These are phyloP conservation scores for Chalaropsis ovoidea DNA, from an alignment of 2,329 filamentous ascomycete genomes.

Conservation along the genomic window DNA sequence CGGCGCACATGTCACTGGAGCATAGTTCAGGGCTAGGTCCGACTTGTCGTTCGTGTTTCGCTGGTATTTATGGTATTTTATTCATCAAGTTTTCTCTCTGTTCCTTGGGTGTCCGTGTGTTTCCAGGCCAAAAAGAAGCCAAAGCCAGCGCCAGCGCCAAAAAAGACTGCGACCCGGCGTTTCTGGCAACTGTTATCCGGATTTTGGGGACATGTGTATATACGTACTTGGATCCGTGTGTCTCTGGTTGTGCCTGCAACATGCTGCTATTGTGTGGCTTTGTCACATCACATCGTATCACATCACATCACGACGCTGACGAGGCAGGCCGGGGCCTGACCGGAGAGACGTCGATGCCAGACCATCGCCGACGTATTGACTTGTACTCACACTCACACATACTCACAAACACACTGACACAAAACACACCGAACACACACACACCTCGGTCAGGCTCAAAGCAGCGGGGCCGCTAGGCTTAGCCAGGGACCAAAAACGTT, in stretches of 20 bases:
- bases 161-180: too few relatives aligned
- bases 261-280: neutral
- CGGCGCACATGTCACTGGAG: constrained; percentile 5
- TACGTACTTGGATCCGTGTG: neutral
- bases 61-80: constrained; percentile 4
- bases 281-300: constrained; percentile 3
- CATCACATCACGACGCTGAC: neutral
- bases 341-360: too few relatives aligned
- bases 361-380: too few relatives aligned
- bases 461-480: neutral
- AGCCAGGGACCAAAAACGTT: neutral
- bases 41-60: neutral
- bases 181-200: neutral
- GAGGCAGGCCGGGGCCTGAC: neutral
- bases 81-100: neutral
- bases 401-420: too few relatives aligned
- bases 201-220: neutral
- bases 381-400: too few relatives aligned
- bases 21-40: neutral
- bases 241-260: neutral
- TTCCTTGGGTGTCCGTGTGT: constrained; percentile 1
- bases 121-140: neutral
- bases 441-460: neutral
- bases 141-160: too few relatives aligned
- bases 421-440: too few relatives aligned